A percentile compares a stretch with the other conserved stretches of the same genome.
phyloP scores from a whole-genome alignment of 1,284 basidiomycete genomes.

The Cutaneotrichosporon cutaneum region DNA sequence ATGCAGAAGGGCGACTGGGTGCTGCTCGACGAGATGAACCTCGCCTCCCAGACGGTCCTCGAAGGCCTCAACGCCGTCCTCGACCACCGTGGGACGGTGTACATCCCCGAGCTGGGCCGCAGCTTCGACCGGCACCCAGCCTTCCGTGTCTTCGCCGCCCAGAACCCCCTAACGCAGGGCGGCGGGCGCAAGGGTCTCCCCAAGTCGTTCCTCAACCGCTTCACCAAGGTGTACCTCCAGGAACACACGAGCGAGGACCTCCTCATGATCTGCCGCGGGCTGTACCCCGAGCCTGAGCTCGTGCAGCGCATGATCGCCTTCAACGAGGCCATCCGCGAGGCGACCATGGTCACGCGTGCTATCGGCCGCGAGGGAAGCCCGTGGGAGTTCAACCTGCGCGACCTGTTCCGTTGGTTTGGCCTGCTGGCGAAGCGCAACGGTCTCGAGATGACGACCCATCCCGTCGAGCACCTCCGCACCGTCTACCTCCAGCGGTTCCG shows the following conservation, averaged over 20 bases:
- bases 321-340: constrained; percentile 71
- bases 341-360: constrained; percentile 64
- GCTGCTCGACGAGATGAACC: constrained; percentile 97
- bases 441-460: constrained; percentile 62
- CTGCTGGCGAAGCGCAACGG: constrained; percentile 57
- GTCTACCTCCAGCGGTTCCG: constrained; percentile 89
- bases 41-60: constrained; percentile 91
- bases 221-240: constrained; percentile 94
- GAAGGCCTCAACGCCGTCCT: constrained; percentile 96
- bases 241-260: constrained; percentile 80
- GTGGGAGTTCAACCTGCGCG: constrained; percentile 99
- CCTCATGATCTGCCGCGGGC: constrained; percentile 70
- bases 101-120: constrained; percentile 90
- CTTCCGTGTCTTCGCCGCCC: constrained; percentile 96
- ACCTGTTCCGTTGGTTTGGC: constrained; percentile 82
- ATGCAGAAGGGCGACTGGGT: constrained; percentile 95
- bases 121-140: constrained; percentile 83
- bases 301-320: constrained; percentile 80
- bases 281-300: constrained; percentile 66
- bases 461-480: constrained; percentile 65
- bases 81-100: constrained; percentile 94
- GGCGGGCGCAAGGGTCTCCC: constrained; percentile 97
- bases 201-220: constrained; percentile 95
- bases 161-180: constrained; percentile 95
- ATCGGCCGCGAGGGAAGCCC: constrained; percentile 85